These are phyloP conservation scores for Volvox carteri DNA, from an alignment of 163 green algal genomes.

Conservation along the genomic window DNA sequence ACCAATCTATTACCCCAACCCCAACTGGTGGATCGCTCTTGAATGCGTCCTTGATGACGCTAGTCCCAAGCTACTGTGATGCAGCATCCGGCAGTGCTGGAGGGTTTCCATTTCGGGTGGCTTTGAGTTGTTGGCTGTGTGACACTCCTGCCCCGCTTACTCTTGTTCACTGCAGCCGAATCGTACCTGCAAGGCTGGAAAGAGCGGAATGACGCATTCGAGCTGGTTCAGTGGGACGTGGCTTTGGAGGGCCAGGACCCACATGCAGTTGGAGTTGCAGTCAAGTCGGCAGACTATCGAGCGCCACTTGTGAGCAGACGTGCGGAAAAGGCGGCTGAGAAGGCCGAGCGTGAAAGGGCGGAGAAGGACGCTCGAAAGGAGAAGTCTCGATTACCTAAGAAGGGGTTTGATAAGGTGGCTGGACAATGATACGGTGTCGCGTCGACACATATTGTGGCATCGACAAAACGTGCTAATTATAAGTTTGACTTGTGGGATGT, in stretches of 20 bases:
- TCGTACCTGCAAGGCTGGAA: constrained; percentile 36
- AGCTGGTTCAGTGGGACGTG: constrained; percentile 54
- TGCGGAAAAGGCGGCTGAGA: constrained; percentile 44
- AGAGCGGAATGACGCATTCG: constrained; percentile 13
- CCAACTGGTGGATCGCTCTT: too few relatives aligned
- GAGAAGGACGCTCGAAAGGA: constrained; percentile 19
- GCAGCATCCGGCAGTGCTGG: too few relatives aligned
- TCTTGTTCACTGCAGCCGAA: neutral
- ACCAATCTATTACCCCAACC: too few relatives aligned
- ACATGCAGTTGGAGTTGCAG: constrained; percentile 52
- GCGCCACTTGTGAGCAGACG: neutral
- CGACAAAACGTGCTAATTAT: too few relatives aligned
- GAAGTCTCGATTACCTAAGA: constrained; percentile 42
- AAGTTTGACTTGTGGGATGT: too few relatives aligned
- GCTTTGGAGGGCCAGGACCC: constrained; percentile 54
- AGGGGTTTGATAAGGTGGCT: constrained; percentile 25
- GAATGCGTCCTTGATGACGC: too few relatives aligned
- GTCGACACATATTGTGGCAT: too few relatives aligned
- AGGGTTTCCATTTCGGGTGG: too few relatives aligned
- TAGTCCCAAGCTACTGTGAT: too few relatives aligned
- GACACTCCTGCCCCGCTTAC: too few relatives aligned
- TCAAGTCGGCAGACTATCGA: constrained; percentile 8
- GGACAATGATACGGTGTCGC: too few relatives aligned
- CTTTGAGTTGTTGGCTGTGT: too few relatives aligned
- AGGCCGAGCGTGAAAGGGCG: constrained; percentile 28